Base-by-base conservation (phyloP, 176 grass and related monocot species). In the Dactylis glomerata region DNA sequence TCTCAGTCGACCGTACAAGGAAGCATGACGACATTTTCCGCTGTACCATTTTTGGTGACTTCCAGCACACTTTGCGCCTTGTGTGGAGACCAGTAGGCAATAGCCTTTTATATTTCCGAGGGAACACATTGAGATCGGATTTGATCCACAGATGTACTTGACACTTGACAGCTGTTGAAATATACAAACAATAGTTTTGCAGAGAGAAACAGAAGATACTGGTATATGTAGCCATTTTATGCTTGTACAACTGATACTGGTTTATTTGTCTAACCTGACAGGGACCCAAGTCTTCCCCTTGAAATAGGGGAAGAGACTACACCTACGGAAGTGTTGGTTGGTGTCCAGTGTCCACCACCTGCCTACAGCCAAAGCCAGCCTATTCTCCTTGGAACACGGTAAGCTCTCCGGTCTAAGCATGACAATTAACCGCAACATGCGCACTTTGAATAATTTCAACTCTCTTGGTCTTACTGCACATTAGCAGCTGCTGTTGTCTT, bases 1-100 rank as follows among this genome's bases (percentile, higher is more conserved):
- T 81, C 82, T 85, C 67, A 51, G 61, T 50, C 30, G 2, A 27
- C 83, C 83, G 3, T 89, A 81, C 49, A 70, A 62, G 59, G 51
- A 89, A 82, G 83, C 76, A 5, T 86, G 72, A 77, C 7, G 3
- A 16, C 8, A 24, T 56, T 65, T 16, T 42, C 24, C 16, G 20
- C 27, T 37, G 76, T 30, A 86, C 51, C 23, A 41, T 64, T 73
- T 73, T 14, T 76, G 37, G 8, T 9, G 28, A 16, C 28, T 80
- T 58, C 46, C 42, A 72, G 40, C 33, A 31, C 23, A 42, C 16
- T 72, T 37, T 23, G 14, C 22, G 8, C 67, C 46, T 20, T 15
- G 2, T 27, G 69, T 73, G 59, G 19, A 15, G 46, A 12, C 22
- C 68, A 52, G 6, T 23, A 52, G 16, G 17, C 23, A n/a, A 27